These are phyloP conservation scores for Pythium angustatum DNA, from an alignment of 352 stramenopile species.

Conservation along the genomic window DNA sequence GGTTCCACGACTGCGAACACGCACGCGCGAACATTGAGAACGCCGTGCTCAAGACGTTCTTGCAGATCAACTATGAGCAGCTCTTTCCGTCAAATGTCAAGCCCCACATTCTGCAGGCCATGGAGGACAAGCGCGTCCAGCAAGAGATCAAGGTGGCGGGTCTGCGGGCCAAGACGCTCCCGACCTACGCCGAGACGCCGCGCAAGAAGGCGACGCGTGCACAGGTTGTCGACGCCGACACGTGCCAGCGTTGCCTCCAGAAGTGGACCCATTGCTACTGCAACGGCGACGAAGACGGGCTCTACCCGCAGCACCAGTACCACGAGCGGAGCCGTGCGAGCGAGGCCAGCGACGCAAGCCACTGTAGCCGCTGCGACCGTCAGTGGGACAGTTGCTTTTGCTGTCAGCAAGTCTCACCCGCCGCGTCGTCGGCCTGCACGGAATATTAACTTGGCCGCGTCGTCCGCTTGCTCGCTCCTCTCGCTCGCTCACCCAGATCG, in stretches of 20 bases:
- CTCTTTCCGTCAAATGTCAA: conserved; percentile 60
- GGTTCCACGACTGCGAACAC: conserved; percentile 70
- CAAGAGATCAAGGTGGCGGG: conserved; percentile 62
- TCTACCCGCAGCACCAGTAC: conserved; percentile 40
- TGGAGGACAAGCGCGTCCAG: conserved; percentile 73
- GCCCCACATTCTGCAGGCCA: conserved; percentile 57
- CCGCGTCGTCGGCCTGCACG: conserved; percentile 62
- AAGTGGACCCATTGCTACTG: conserved; percentile 90
- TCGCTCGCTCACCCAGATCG: conserved; percentile 7
- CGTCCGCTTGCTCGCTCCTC: not conserved
- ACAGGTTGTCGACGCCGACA: conserved; percentile 62
- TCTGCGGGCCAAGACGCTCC: conserved; percentile 51
- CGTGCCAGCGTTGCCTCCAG: conserved; percentile 72
- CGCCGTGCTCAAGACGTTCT: conserved; percentile 72
- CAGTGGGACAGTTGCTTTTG: conserved; percentile 79
- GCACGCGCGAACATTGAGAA: conserved; percentile 68
- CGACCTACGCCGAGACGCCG: conserved; percentile 40
- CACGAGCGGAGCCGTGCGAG: conserved; percentile 33
- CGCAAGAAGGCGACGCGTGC: conserved; percentile 33
- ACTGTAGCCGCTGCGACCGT: conserved; percentile 65
- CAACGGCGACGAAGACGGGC: conserved; percentile 76
- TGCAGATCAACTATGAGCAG: conserved; percentile 70
- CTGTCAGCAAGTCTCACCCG: conserved; percentile 71
- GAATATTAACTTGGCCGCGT: conserved; percentile 36
- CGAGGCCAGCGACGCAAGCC: conserved; percentile 61